These are phyloP conservation scores for Conidiobolus incongruus DNA, from an alignment of 371 early-diverging fungal genomes.

Conservation along the genomic window DNA sequence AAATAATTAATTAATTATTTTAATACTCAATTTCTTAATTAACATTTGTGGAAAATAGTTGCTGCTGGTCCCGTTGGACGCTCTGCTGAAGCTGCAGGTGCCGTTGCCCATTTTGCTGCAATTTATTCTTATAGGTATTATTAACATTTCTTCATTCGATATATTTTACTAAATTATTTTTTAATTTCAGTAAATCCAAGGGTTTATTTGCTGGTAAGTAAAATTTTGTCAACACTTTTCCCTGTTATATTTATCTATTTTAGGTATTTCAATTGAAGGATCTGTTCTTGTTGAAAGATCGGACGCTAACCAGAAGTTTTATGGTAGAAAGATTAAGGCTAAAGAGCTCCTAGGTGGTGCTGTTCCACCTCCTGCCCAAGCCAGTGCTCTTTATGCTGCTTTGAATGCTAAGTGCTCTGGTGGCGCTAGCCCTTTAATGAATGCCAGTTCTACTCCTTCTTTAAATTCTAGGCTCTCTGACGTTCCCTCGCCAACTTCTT, in stretches of 20 bases:
- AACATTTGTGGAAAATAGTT: no score
- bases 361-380: conserved; percentile 59
- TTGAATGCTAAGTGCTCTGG: conserved; percentile 21
- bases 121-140: conserved; percentile 90
- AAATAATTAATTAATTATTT: no score
- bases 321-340: conserved; percentile 53
- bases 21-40: no score
- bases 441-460: neutral
- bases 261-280: conserved; percentile 86
- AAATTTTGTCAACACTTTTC: no score
- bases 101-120: conserved; percentile 58
- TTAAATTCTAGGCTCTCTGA: neutral
- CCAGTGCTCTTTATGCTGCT: conserved; percentile 57
- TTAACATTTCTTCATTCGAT: no score
- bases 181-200: conserved; percentile 53
- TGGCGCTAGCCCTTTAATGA: neutral
- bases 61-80: conserved; percentile 87
- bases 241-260: no score
- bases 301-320: conserved; percentile 77
- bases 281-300: conserved; percentile 78
- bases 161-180: no score
- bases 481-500: neutral
- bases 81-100: conserved; percentile 77
- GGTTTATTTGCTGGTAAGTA: conserved; percentile 95
- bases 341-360: conserved; percentile 57